Conservation (phyloP, 2,329 filamentous ascomycete genomes). For the Fusarium stilboides region DNA sequence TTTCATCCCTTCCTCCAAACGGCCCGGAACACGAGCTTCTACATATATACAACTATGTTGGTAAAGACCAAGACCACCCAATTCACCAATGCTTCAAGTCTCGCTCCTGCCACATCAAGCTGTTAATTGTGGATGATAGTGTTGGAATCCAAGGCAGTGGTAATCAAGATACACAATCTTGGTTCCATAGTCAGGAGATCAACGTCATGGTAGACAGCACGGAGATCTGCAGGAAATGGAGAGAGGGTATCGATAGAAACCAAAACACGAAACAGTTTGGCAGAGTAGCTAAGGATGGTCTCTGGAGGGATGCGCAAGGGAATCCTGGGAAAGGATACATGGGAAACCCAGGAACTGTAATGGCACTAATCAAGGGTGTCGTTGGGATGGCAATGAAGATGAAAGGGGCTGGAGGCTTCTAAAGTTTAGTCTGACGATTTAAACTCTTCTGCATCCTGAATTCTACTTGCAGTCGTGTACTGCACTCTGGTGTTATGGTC, state of each 20-base stretch:
- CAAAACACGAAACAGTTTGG: constrained; percentile 77
- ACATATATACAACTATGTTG: constrained; percentile 79
- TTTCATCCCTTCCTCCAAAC: constrained; percentile 65
- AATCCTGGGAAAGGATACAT: constrained; percentile 36
- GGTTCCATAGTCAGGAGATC: constrained; percentile 84
- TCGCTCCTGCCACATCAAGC: constrained; percentile 82
- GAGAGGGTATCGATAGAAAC: constrained; percentile 72
- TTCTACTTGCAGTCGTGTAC: no score
- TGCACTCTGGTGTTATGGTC: no score
- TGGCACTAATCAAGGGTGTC: constrained; percentile 30
- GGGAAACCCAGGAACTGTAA: constrained; percentile 36
- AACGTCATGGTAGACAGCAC: constrained; percentile 81
- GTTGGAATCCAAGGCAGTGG: constrained; percentile 82
- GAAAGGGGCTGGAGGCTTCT: constrained; percentile 25
- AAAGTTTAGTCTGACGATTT: neutral
- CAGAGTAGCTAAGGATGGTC: constrained; percentile 45
- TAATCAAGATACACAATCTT: constrained; percentile 86
- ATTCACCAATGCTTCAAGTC: constrained; percentile 77
- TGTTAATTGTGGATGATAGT: constrained; percentile 79
- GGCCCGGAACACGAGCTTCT: constrained; percentile 59
- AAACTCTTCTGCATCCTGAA: no score
- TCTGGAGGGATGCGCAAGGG: constrained; percentile 37
- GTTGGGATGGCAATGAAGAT: constrained; percentile 36
- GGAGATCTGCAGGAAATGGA: constrained; percentile 74
- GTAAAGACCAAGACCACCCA: constrained; percentile 78